phyloP scores from a whole-genome alignment of 371 early-diverging fungal genomes.

The Batkoa obscura region DNA sequence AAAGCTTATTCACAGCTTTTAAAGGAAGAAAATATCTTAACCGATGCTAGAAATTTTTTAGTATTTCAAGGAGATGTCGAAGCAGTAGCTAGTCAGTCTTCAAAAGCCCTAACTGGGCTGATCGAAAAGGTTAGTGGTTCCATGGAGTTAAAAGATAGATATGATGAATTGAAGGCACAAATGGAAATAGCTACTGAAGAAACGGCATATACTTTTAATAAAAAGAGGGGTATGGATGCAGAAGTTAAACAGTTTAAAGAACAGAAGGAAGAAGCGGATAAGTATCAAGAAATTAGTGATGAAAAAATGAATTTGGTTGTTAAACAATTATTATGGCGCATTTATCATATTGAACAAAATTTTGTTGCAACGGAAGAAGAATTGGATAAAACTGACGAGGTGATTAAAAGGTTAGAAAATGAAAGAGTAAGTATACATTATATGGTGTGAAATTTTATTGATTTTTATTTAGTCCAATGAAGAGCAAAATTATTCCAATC shows the following conservation, averaged over 20 bases:
- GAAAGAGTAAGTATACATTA: constrained; percentile 18
- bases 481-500: too few relatives aligned
- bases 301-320: constrained; percentile 34
- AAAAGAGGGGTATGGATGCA: constrained; percentile 61
- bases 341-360: constrained; percentile 62
- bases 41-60: constrained; percentile 91
- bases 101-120: constrained; percentile 79
- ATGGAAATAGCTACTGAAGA: constrained; percentile 77
- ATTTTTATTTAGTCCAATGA: background rate
- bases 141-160: constrained; percentile 67
- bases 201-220: constrained; percentile 71
- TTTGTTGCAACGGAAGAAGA: constrained; percentile 24
- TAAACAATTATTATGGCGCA: constrained; percentile 64
- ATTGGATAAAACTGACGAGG: constrained; percentile 16
- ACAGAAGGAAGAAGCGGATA: constrained; percentile 78
- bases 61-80: constrained; percentile 99
- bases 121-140: constrained; percentile 96
- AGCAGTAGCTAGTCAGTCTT: constrained; percentile 86
- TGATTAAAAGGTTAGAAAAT: constrained; percentile 11
- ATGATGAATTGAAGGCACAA: constrained; percentile 59
- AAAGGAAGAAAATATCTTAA: constrained; percentile 76
- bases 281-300: constrained; percentile 43
- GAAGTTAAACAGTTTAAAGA: constrained; percentile 83
- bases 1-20: constrained; percentile 55
- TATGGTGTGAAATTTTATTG: background rate